phyloP scores from a whole-genome alignment of 106 monocot species.

The Platanthera guangdongensis region DNA sequence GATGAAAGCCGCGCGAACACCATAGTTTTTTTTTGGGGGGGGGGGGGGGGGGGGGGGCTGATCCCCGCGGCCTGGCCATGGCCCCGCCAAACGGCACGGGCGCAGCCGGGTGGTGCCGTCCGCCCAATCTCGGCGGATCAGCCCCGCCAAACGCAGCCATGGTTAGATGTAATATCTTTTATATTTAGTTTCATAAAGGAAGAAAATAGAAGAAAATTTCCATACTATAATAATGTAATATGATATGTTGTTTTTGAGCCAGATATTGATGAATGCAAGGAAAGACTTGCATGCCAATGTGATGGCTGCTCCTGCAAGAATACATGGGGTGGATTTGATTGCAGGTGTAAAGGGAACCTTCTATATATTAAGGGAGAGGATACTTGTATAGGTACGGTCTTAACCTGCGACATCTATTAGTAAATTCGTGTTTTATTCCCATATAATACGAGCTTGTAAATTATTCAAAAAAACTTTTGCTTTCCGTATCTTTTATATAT shows the following conservation, averaged over 20 bases:
- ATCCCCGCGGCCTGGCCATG: too few species aligned
- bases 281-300: constrained; percentile 64
- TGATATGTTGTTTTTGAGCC: constrained; percentile 3
- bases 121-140: too few species aligned
- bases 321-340: constrained; percentile 90
- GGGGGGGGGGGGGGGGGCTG: too few species aligned
- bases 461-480: too few species aligned
- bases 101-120: too few species aligned
- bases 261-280: constrained; percentile 90
- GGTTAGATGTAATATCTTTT: background rate
- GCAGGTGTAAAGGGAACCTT: constrained; percentile 70
- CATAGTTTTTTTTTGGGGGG: too few species aligned
- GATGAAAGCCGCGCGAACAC: too few species aligned
- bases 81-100: too few species aligned
- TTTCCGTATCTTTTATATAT: too few species aligned
- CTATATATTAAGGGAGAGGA: constrained; percentile 74
- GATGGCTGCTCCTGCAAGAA: constrained; percentile 79
- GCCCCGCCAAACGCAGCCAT: too few species aligned
- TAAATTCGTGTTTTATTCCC: too few species aligned
- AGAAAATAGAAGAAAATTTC: background rate
- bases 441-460: too few species aligned
- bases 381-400: constrained; percentile 57
- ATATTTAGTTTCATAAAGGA: background rate
- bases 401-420: background rate
- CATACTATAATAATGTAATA: background rate